A percentile compares a stretch with the other conserved stretches of the same genome.
phyloP scores from a whole-genome alignment of 176 grass and related monocot species.

The Oryza glaberrima region DNA sequence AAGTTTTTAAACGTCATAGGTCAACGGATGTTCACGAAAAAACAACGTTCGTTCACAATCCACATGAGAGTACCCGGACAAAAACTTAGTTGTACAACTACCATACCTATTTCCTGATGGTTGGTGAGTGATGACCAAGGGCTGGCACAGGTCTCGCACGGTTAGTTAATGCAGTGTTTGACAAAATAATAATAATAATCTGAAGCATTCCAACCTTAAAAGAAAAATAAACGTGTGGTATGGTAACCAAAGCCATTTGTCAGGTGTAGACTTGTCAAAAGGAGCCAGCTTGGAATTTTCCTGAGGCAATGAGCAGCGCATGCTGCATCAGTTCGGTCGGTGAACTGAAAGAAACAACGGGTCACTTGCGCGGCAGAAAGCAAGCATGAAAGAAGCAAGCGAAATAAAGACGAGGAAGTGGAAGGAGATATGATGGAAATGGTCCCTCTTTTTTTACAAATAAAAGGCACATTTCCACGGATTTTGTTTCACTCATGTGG shows the following conservation, averaged over 20 bases:
- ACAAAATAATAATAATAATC: neutral
- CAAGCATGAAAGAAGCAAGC: neutral
- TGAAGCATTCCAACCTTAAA: neutral
- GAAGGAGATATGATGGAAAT: neutral
- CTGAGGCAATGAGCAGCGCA: neutral
- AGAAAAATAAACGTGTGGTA: neutral
- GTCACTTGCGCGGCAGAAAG: neutral
- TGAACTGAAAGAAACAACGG: neutral
- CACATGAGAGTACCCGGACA: neutral
- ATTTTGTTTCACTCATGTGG: neutral
- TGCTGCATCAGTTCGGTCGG: neutral
- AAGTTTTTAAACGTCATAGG: neutral
- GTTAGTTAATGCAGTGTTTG: constrained; percentile 31
- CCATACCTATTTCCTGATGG: neutral
- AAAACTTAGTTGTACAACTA: neutral
- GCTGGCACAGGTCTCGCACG: constrained; percentile 10
- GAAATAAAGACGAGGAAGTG: neutral
- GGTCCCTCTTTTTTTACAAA: neutral
- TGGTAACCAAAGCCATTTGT: neutral
- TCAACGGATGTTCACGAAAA: constrained; percentile 1
- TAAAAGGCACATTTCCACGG: neutral
- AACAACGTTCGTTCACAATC: neutral
- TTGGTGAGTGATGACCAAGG: constrained; percentile 18
- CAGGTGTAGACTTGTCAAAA: constrained; percentile 33
- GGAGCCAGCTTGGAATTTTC: neutral